Percentiles rank a stretch among this genome's conserved stretches.
These are phyloP conservation scores for Nitzschia putrida DNA, from an alignment of 108 stramenopile species.

Conservation along the genomic window DNA sequence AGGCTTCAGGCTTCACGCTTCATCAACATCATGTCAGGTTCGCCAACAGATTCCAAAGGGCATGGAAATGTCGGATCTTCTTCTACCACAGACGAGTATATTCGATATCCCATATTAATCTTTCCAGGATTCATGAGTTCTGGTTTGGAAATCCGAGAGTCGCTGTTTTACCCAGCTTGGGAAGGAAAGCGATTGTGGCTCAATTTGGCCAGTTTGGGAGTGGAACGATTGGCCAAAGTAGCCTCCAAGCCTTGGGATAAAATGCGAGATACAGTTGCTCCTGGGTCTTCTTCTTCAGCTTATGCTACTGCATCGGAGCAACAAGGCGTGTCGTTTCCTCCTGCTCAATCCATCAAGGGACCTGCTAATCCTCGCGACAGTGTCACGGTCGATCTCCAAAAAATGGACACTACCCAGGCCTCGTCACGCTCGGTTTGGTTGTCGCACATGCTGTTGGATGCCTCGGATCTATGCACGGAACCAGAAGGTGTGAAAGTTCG, in stretches of 20 bases:
- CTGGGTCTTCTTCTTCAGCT: too few species aligned
- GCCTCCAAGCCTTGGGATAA: neutral
- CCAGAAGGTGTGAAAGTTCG: constrained; percentile 34
- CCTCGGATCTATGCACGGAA: constrained; percentile 27
- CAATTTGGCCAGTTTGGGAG: constrained; percentile 23
- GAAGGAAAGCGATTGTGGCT: constrained; percentile 43
- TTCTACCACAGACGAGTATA: neutral
- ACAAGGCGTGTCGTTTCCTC: too few species aligned
- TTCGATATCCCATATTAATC: constrained; percentile 37
- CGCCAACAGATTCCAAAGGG: too few species aligned
- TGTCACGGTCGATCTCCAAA: neutral
- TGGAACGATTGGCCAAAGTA: constrained; percentile 16
- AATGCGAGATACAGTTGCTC: neutral
- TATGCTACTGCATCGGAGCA: too few species aligned
- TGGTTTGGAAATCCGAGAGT: constrained; percentile 37
- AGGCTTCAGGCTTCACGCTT: too few species aligned
- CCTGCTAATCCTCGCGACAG: neutral
- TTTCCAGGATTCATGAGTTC: constrained; percentile 55
- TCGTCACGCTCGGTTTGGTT: constrained; percentile 19
- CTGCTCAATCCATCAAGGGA: neutral
- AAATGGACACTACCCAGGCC: constrained; percentile 22
- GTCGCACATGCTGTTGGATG: constrained; percentile 28
- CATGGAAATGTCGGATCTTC: too few species aligned
- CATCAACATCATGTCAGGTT: too few species aligned
- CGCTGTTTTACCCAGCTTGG: constrained; percentile 25